Evolutionary conservation across 306 rosid genomes (phyloP).

Genomic region (Urtica urens): DNA sequence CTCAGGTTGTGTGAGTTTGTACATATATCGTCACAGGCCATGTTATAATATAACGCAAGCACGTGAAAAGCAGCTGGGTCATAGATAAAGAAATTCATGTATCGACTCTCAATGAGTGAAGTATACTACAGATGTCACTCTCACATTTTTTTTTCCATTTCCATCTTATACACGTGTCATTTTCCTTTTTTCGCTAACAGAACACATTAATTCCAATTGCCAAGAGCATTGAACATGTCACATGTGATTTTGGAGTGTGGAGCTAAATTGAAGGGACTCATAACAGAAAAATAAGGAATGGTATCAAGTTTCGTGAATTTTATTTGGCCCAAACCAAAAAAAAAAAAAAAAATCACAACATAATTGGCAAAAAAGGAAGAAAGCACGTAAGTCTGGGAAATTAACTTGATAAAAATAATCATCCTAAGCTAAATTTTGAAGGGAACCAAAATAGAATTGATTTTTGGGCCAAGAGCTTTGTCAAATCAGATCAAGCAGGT

Average conservation of each 20-base stretch:
- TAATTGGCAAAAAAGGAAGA: neutral
- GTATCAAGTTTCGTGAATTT: neutral
- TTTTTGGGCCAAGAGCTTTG: too few species aligned
- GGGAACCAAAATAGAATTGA: neutral
- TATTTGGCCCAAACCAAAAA: neutral
- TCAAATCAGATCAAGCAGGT: slow-evolving; percentile 4
- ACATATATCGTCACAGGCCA: neutral
- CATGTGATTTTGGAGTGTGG: neutral
- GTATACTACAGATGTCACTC: neutral
- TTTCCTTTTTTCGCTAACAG: slow-evolving; percentile 4
- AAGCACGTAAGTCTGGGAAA: neutral
- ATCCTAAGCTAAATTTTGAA: neutral
- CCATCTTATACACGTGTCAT: neutral
- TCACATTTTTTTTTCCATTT: neutral
- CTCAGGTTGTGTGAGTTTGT: neutral
- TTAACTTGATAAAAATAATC: neutral
- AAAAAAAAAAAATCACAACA: neutral
- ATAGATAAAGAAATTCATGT: neutral
- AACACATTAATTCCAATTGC: neutral
- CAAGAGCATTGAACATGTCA: neutral
- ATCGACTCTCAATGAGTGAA: neutral
- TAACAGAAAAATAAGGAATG: neutral
- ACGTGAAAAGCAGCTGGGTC: slow-evolving; percentile 8
- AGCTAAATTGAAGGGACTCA: neutral
- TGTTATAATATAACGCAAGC: neutral